phyloP scores from a whole-genome alignment of 75 land plant species.

The Isoetes taiwanensis region DNA sequence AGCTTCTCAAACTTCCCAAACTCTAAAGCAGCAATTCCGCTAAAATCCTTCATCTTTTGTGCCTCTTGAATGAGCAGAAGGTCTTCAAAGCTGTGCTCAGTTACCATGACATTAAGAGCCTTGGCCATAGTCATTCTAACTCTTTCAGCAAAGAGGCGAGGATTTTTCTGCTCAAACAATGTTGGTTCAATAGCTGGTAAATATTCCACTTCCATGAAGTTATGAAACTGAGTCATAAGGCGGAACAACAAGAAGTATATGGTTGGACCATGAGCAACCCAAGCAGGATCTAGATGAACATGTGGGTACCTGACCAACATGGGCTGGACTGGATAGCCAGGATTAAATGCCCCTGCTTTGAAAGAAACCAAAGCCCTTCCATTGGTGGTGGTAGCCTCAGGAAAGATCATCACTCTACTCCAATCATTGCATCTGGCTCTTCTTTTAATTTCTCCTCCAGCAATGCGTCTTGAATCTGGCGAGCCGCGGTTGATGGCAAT shows the following conservation, averaged over 20 bases:
- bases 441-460: conserved; percentile 17
- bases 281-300: conserved; percentile 20
- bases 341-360: conserved; percentile 22
- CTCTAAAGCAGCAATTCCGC: conserved; percentile 9
- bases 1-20: conserved; percentile 18
- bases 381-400: conserved; percentile 27
- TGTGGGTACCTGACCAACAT: conserved; percentile 20
- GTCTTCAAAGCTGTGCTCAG: conserved; percentile 20
- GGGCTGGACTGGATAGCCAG: conserved; percentile 21
- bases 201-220: conserved; percentile 28
- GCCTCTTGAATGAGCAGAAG: conserved; percentile 12
- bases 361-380: conserved; percentile 16
- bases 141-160: conserved; percentile 14
- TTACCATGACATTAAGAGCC: conserved; percentile 15
- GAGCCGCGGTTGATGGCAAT: conserved; percentile 15
- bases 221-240: conserved; percentile 25
- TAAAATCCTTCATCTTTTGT: conserved; percentile 6
- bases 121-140: conserved; percentile 16
- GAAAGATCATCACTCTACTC: conserved; percentile 24
- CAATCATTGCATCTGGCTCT: conserved; percentile 20
- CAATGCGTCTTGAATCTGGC: conserved; percentile 13
- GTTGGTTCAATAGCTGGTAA: conserved; percentile 15
- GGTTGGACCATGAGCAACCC: conserved; percentile 17
- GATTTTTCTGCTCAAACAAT: conserved; percentile 9
- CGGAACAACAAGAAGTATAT: conserved; percentile 12